phyloP scores from a whole-genome alignment of 1,139 yeast genomes.

The Entelexis paramagnoliae region DNA sequence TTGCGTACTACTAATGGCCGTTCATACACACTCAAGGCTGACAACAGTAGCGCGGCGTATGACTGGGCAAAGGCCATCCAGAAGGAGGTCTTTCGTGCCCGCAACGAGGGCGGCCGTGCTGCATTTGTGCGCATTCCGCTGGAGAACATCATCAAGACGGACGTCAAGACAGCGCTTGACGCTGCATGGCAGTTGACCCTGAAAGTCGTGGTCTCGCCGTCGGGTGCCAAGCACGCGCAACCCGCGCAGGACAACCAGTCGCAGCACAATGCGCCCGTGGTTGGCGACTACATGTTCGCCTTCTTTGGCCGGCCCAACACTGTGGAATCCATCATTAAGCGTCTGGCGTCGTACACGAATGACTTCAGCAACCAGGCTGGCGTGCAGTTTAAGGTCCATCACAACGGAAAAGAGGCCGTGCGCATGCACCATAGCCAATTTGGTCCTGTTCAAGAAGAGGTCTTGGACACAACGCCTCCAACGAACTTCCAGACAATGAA shows the following conservation, averaged over 20 bases:
- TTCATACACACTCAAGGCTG: conserved; percentile 60
- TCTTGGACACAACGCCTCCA: conserved; percentile 20
- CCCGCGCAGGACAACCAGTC: conserved; percentile 26
- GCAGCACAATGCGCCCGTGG: neutral
- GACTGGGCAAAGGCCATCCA: conserved; percentile 71
- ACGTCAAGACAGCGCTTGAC: conserved; percentile 38
- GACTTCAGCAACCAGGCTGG: conserved; percentile 9
- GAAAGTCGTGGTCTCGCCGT: conserved; percentile 31
- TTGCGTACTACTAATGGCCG: conserved; percentile 47
- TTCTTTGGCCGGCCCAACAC: conserved; percentile 37
- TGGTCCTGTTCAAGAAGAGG: conserved; percentile 8
- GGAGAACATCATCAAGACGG: conserved; percentile 39
- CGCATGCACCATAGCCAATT: conserved; percentile 3
- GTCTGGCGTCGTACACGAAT: neutral
- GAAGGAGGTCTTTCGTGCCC: conserved; percentile 61
- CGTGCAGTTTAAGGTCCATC: neutral
- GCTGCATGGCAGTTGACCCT: conserved; percentile 13
- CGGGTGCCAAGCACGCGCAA: conserved; percentile 31
- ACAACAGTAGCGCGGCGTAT: conserved; percentile 59
- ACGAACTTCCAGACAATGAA: conserved; percentile 1
- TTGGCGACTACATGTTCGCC: conserved; percentile 46
- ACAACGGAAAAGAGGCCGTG: neutral
- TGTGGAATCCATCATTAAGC: conserved; percentile 1
- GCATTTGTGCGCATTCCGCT: conserved; percentile 72
- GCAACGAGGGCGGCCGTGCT: conserved; percentile 48